Percentiles rank a stretch among this genome's conserved stretches.
Evolutionary conservation across 225 moss, liverwort and hornwort genomes (phyloP).

Genomic region (Pleurozium schreberi): DNA sequence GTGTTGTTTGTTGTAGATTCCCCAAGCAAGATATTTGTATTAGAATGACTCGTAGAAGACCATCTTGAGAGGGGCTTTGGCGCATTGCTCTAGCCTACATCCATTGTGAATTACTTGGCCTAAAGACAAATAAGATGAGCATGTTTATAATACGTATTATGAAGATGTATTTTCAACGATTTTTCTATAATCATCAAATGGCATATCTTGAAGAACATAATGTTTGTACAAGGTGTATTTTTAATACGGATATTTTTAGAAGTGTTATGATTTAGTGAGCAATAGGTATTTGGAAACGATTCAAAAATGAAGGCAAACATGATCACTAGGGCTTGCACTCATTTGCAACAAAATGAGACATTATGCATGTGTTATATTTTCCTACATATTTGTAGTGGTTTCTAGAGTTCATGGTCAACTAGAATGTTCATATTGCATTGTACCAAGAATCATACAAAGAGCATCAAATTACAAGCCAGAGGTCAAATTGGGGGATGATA

Average conservation of each 20-base stretch:
- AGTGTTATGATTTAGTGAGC: background rate
- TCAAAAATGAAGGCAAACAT: background rate
- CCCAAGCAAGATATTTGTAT: too few species aligned
- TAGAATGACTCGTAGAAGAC: too few species aligned
- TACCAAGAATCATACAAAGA: background rate
- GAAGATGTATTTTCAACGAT: background rate
- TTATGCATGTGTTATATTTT: too few species aligned
- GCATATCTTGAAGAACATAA: background rate
- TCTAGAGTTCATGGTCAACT: background rate
- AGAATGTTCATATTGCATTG: background rate
- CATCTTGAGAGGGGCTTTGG: too few species aligned
- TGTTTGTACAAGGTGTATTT: background rate
- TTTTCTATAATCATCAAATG: accelerated
- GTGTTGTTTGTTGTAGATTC: too few species aligned
- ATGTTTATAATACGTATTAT: too few species aligned
- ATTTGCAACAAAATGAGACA: background rate
- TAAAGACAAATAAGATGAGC: too few species aligned
- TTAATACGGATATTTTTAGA: background rate
- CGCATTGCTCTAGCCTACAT: too few species aligned
- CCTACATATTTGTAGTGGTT: background rate
- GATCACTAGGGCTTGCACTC: accelerated
- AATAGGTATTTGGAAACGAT: background rate
- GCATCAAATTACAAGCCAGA: background rate
- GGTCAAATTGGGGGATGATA: background rate
- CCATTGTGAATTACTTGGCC: too few species aligned